Conservation (phyloP, 1,139 yeast genomes). For the Candida smagusa region DNA sequence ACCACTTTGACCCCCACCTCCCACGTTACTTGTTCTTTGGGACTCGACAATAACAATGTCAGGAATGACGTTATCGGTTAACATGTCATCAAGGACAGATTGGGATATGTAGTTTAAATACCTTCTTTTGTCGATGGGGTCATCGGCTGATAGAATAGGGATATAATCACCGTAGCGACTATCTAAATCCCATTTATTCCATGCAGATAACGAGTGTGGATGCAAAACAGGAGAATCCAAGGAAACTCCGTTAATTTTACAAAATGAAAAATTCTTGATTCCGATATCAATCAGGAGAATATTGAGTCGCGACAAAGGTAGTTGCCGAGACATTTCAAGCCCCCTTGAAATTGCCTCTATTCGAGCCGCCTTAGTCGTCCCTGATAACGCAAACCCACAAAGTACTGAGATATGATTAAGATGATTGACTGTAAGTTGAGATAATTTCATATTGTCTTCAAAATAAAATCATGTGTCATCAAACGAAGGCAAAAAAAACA, state of each 20-base stretch:
- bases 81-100: slow-evolving; percentile 11
- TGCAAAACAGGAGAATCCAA: slow-evolving; percentile 4
- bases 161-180: slow-evolving; percentile 15
- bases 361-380: slow-evolving; percentile 25
- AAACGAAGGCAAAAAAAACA: too few species aligned
- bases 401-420: slow-evolving; percentile 31
- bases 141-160: slow-evolving; percentile 12
- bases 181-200: slow-evolving; percentile 33
- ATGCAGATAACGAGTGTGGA: slow-evolving; percentile 13
- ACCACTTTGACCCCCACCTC: slow-evolving; percentile 6
- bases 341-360: slow-evolving; percentile 23
- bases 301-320: slow-evolving; percentile 14
- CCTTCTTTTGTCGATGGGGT: slow-evolving; percentile 23
- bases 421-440: slow-evolving; percentile 5
- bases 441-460: not conserved
- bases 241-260: slow-evolving; percentile 20
- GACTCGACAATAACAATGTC: slow-evolving; percentile 32
- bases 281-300: slow-evolving; percentile 39
- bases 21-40: slow-evolving; percentile 29
- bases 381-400: slow-evolving; percentile 31
- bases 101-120: slow-evolving; percentile 25
- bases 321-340: slow-evolving; percentile 12
- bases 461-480: too few species aligned
- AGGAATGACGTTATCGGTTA: slow-evolving; percentile 8
- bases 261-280: slow-evolving; percentile 40